Evolutionary conservation across 768 basidiomycete species (phyloP), one percentile per base, ranked within the genome.

Genomic region (Trametes sanguinea): DNA sequence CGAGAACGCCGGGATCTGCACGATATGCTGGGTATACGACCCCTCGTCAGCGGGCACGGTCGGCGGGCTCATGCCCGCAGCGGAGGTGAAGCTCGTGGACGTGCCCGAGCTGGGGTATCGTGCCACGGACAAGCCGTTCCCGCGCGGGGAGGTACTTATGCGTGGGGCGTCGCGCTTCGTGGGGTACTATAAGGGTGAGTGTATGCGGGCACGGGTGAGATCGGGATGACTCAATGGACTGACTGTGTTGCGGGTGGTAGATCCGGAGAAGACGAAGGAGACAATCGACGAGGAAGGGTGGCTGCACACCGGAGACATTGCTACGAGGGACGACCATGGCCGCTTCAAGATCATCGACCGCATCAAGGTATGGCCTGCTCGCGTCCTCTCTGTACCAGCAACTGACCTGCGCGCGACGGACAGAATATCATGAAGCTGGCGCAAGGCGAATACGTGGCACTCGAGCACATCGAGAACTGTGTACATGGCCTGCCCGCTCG

Each of bases 351-450:
- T 99, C 72, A 84, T 99, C 61, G 97, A 99, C 76, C 85, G 97
- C 60, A 86, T 98, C 72, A 99, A 99, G 83, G 90, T 88, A 37
- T 32, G 37, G 79, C 69, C 37, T 22, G 22, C 33, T 48, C 30
- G 32, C 30, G n/a, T 10, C 47, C 30, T n/a, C 53, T 29, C 11
- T 29, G n/a, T 50, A 10, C 17, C 43, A 29, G n/a, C 51, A n/a
- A n/a, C 4, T 22, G 33, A n/a, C 5, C 1, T 8, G 3, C 32
- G 10, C 48, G 29, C 50, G 8, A 39, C 7, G 35, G n/a, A 10
- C 63, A 92, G 92, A 99, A 99, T 76, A 94, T 99, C 73, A 93
- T 98, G 90, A 99, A 99, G 77, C 90, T 99, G 47, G 80, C 91
- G 11, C 97, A 99, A 76, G 97, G 96, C 63, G 97, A 99, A 77